Evolutionary conservation across 768 basidiomycete genomes (phyloP), one percentile per base, ranked within the genome.

Genomic region (Mycena galopus): DNA sequence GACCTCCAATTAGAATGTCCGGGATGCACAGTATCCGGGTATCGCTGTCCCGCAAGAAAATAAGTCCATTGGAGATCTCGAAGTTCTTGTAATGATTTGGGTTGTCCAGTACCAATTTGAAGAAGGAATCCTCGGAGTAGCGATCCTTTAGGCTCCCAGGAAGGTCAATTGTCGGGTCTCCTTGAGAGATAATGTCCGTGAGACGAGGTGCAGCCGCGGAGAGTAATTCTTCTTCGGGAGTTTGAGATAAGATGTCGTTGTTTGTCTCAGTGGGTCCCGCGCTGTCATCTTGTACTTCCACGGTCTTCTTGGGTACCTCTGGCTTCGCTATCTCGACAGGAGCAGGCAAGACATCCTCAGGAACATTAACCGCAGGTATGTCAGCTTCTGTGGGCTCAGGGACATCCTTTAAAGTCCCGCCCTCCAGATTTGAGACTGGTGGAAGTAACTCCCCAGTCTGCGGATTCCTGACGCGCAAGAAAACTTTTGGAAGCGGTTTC

Each of bases 61-160:
- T 44, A 0, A 82, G 72, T 0, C 79, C 81, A 7, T 82, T 72
- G 0, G 30, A 10, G 0, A 78, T 33, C 3, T 42, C 53, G 21
- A 83, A 84, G 65, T 82, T 80, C 25, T 74, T 75, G 65, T 59
- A 81, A 0, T 78, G 57, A 0, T 64, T 51, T 0, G 81, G 80
- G 1, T 76, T 60, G 2, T 72, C 67, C 0, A 82, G 16, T 8
- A 85, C 77, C 4, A 35, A 10, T 14, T 58, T 58, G 65, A 83
- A 85, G 67, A 82, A 83, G 0, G 58, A 1, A 51, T 85, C 83
- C 14, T 81, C 75, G 0, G 4, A n/a, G 57, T 84, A 84, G 1
- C 35, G 25, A 17, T 50, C 53, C 42, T 64, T 64, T 9, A 70
- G 23, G 16, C 21, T n/a, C 5, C 17, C 39, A 14, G 65, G 69